Conservation (phyloP, 2,329 filamentous ascomycete genomes). For the Alternaria alternata region DNA sequence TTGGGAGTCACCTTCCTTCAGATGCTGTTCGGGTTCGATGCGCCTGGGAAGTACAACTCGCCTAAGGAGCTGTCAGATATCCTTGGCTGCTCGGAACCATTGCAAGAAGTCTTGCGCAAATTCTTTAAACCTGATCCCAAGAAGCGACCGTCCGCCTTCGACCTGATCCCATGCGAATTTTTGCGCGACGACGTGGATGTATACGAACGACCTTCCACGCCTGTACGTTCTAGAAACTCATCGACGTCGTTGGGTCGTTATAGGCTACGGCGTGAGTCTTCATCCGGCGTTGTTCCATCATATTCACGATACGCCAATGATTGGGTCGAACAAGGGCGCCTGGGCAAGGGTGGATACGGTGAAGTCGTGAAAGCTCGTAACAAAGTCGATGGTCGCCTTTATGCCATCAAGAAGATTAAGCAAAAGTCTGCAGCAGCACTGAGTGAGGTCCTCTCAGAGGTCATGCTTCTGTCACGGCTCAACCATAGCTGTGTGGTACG, state of each 20-base stretch:
- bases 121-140: constrained; percentile 87
- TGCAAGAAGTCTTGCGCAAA: constrained; percentile 81
- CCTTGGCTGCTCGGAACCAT: constrained; percentile 73
- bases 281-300: constrained; percentile 41
- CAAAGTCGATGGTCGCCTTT: constrained; percentile 90
- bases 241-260: constrained; percentile 47
- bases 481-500: constrained; percentile 89
- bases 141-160: constrained; percentile 84
- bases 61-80: constrained; percentile 77
- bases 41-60: constrained; percentile 78
- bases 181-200: constrained; percentile 60
- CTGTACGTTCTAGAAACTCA: constrained; percentile 47
- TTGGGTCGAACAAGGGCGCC: constrained; percentile 85
- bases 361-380: constrained; percentile 96
- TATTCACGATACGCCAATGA: constrained; percentile 85
- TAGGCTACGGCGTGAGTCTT: constrained; percentile 48
- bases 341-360: constrained; percentile 94
- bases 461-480: constrained; percentile 87
- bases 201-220: constrained; percentile 44
- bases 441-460: constrained; percentile 83
- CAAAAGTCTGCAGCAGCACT: constrained; percentile 77
- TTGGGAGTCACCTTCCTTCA: constrained; percentile 90
- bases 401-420: constrained; percentile 96
- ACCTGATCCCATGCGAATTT: constrained; percentile 67
- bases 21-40: constrained; percentile 88